phyloP scores from a whole-genome alignment of 352 stramenopile genomes.

The Phytophthora cactorum region DNA sequence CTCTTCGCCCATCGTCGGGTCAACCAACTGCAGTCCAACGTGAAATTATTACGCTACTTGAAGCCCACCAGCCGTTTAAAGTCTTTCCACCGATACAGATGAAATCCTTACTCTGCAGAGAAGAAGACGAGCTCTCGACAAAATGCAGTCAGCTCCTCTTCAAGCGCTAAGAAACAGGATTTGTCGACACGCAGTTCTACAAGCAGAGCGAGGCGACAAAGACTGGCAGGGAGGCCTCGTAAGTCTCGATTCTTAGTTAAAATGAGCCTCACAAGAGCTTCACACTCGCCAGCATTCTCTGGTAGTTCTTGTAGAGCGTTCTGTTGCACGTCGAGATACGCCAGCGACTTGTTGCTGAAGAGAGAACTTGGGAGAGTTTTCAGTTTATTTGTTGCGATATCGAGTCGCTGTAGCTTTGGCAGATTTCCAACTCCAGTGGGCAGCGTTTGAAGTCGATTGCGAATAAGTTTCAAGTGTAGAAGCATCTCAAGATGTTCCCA shows the following conservation, averaged over 20 bases:
- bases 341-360: slow-evolving; percentile 25
- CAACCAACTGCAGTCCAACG: background rate
- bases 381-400: slow-evolving; percentile 56
- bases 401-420: slow-evolving; percentile 41
- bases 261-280: slow-evolving; percentile 36
- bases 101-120: slow-evolving; percentile 41
- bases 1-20: slow-evolving; percentile 5
- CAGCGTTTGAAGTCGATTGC: slow-evolving; percentile 50
- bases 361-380: slow-evolving; percentile 31
- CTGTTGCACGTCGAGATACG: slow-evolving; percentile 38
- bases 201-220: slow-evolving; percentile 35
- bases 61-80: slow-evolving; percentile 18
- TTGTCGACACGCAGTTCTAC: slow-evolving; percentile 57
- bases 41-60: slow-evolving; percentile 37
- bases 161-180: slow-evolving; percentile 51
- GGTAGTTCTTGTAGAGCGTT: slow-evolving; percentile 48
- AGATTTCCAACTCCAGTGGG: slow-evolving; percentile 34
- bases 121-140: slow-evolving; percentile 45
- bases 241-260: slow-evolving; percentile 48
- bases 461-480: slow-evolving; percentile 48
- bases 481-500: slow-evolving; percentile 40
- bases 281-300: slow-evolving; percentile 34
- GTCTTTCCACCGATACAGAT: slow-evolving; percentile 1
- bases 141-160: slow-evolving; percentile 40
- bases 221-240: slow-evolving; percentile 26